Evolutionary conservation across 2,329 filamentous ascomycete genomes (phyloP).

Genomic region (Aspergillus fischeri): DNA sequence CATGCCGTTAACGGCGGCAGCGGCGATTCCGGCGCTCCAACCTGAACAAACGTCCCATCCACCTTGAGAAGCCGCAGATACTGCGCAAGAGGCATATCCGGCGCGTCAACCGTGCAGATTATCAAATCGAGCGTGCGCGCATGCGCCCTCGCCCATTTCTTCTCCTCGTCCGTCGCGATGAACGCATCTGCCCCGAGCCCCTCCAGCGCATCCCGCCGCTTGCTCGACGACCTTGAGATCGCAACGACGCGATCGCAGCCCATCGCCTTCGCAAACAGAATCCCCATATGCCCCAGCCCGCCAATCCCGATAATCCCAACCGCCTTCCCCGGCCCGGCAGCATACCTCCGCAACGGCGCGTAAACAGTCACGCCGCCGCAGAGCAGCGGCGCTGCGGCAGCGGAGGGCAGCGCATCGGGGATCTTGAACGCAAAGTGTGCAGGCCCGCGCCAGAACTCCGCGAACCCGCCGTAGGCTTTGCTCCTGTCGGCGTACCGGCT

Average conservation of each 20-base stretch:
- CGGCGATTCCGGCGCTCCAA: constrained; percentile 61
- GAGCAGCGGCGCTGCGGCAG: constrained; percentile 64
- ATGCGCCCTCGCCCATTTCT: constrained; percentile 50
- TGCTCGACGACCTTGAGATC: constrained; percentile 50
- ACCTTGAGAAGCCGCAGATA: constrained; percentile 59
- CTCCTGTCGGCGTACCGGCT: constrained; percentile 31
- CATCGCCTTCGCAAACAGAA: constrained; percentile 67
- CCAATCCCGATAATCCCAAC: constrained; percentile 71
- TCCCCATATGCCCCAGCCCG: constrained; percentile 68
- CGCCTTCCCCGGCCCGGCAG: constrained; percentile 64
- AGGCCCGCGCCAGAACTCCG: constrained; percentile 51
- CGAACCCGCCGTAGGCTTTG: constrained; percentile 53
- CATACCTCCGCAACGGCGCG: constrained; percentile 63
- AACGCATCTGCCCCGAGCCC: constrained; percentile 52
- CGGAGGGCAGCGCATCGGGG: constrained; percentile 46
- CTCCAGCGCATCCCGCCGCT: constrained; percentile 49
- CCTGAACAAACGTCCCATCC: constrained; percentile 61
- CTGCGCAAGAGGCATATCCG: constrained; percentile 59
- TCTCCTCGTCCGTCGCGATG: constrained; percentile 56
- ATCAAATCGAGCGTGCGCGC: constrained; percentile 52
- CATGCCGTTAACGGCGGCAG: constrained; percentile 54
- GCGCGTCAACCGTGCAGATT: constrained; percentile 54
- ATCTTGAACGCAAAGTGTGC: constrained; percentile 59
- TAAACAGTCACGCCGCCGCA: constrained; percentile 75
- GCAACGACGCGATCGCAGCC: constrained; percentile 60